Conservation (phyloP, 208 protist species). For the Crithidia fasciculata region DNA sequence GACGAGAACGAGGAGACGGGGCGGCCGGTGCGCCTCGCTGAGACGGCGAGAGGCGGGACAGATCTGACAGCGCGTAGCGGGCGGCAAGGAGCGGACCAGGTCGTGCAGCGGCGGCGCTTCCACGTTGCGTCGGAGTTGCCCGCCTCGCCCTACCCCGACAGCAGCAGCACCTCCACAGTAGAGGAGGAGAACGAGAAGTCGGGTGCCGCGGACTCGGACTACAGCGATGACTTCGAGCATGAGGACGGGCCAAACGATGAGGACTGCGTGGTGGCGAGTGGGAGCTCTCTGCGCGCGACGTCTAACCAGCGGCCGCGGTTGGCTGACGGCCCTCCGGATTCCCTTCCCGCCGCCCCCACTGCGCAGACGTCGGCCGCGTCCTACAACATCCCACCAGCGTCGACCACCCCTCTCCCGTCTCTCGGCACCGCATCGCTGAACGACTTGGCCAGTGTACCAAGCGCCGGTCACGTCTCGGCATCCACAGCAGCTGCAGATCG, state of each 20-base stretch:
- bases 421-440: neutral
- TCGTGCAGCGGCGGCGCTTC: constrained; percentile 1
- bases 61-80: too few relatives aligned
- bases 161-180: neutral
- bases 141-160: constrained; percentile 5
- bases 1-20: neutral
- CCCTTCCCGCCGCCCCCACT: neutral
- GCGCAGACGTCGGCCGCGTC: constrained; percentile 2
- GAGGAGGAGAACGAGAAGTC: too few relatives aligned
- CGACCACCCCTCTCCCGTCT: constrained; percentile 5
- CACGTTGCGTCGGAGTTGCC: neutral
- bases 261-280: too few relatives aligned
- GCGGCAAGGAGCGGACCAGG: too few relatives aligned
- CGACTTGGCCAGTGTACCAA: neutral
- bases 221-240: constrained; percentile 18
- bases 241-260: neutral
- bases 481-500: neutral
- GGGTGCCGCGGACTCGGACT: neutral
- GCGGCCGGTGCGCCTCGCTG: too few relatives aligned
- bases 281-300: too few relatives aligned
- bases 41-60: too few relatives aligned
- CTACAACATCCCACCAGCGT: constrained; percentile 3
- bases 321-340: too few relatives aligned
- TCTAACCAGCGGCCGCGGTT: too few relatives aligned
- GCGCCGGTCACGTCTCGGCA: neutral